These are phyloP conservation scores for Rozella allomycis DNA, from an alignment of 371 early-diverging fungal species.

Conservation along the genomic window DNA sequence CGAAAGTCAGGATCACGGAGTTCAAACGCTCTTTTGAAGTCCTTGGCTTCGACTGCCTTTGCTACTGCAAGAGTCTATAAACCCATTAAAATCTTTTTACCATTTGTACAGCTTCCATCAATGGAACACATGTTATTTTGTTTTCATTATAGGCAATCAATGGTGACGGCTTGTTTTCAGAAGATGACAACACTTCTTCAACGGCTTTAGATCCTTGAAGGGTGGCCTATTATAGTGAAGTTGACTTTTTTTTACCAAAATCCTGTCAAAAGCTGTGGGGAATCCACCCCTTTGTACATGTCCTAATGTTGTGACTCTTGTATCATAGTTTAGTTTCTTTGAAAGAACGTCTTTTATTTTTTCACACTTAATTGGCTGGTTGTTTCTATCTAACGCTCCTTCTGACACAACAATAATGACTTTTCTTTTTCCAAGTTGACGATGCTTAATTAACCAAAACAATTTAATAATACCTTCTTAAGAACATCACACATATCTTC, in stretches of 20 bases:
- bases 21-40: conserved; percentile 73
- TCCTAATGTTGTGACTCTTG: conserved; percentile 83
- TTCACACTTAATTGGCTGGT: conserved; percentile 71
- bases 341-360: conserved; percentile 60
- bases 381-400: conserved; percentile 80
- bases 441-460: conserved; percentile 22
- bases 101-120: conserved; percentile 77
- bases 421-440: conserved; percentile 62
- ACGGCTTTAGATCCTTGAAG: conserved; percentile 87
- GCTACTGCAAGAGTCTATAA: conserved; percentile 61
- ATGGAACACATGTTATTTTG: conserved; percentile 51
- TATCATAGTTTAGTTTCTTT: conserved; percentile 61
- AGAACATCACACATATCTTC: conserved; percentile 47
- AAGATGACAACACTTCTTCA: conserved; percentile 73
- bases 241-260: conserved; percentile 24
- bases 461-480: conserved; percentile 6
- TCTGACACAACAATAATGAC: conserved; percentile 91
- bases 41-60: conserved; percentile 49
- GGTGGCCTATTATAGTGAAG: conserved; percentile 31
- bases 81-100: conserved; percentile 8
- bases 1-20: conserved; percentile 74
- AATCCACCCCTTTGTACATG: conserved; percentile 97
- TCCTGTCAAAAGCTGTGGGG: conserved; percentile 83
- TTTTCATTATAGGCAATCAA: conserved; percentile 81
- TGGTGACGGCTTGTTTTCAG: conserved; percentile 58